A percentile compares a stretch with the other conserved stretches of the same genome.
These are phyloP conservation scores for Hyaloscypha finlandica DNA, from an alignment of 495 filamentous ascomycete genomes.

Conservation along the genomic window DNA sequence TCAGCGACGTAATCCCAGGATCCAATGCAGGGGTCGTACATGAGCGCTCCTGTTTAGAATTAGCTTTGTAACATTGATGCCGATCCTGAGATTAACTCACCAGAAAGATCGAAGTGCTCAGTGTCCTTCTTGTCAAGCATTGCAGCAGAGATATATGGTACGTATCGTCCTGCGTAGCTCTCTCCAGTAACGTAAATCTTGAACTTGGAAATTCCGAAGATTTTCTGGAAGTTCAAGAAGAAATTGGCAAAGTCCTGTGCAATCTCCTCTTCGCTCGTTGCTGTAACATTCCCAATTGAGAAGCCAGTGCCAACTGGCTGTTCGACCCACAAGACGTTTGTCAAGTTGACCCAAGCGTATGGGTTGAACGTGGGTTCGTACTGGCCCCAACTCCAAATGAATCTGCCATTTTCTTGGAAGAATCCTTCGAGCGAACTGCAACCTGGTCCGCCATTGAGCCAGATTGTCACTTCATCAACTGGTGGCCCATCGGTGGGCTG, in stretches of 20 bases:
- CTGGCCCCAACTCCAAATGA: conserved; percentile 62
- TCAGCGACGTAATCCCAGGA: conserved; percentile 24
- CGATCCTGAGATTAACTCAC: conserved; percentile 26
- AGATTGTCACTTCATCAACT: conserved; percentile 49
- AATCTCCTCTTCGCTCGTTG: conserved; percentile 55
- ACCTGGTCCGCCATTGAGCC: conserved; percentile 45
- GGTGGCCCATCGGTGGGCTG: conserved; percentile 54
- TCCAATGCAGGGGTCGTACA: conserved; percentile 34
- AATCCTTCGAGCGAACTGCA: conserved; percentile 68
- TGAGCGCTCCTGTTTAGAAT: conserved; percentile 18
- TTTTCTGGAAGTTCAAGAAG: conserved; percentile 64
- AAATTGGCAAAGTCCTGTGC: conserved; percentile 63
- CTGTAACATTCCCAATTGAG: conserved; percentile 53
- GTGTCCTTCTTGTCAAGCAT: conserved; percentile 53
- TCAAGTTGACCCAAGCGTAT: conserved; percentile 62
- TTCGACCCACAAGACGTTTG: conserved; percentile 34
- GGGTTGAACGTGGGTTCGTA: conserved; percentile 60
- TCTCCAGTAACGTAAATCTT: conserved; percentile 67
- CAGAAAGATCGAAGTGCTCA: conserved; percentile 49
- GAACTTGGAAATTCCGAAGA: conserved; percentile 60
- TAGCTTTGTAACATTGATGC: background rate
- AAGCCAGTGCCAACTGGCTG: conserved; percentile 60
- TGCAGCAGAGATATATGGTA: conserved; percentile 56
- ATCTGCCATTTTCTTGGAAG: conserved; percentile 66
- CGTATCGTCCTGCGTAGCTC: conserved; percentile 58